Base-by-base conservation (phyloP, 441 rosid genomes). In the Biscutella auriculata region DNA sequence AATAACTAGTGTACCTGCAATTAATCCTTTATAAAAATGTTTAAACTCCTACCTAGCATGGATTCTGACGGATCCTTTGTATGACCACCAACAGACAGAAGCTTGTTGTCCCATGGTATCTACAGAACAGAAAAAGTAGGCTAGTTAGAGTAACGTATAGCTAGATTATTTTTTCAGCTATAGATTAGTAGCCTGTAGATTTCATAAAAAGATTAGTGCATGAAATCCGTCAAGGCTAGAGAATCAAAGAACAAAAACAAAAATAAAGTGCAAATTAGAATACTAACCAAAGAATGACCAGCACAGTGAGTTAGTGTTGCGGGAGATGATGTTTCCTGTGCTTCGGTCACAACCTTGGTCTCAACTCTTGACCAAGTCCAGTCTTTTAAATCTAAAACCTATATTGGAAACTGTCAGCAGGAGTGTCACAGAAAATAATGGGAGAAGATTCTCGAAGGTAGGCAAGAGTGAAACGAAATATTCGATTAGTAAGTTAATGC, bases 361-460 rank as follows among this genome's bases (percentile, higher is more conserved):
- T 84, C 91, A 69, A 95, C 68, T 79, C 78, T 91, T 58, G 96
- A 80, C 99, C 99, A 95, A 55, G 82, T 75, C 95, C 98, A 91
- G 57, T 78, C 83, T 85, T 86, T 88, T 75, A 95, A 79, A 79
- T 95, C 97, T 53, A 95, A 73, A 76, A 81, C 91, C 99, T 95
- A 76, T 51, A 77, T 66, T n/a, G n/a, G n/a, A 37, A 53, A 65
- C 45, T 63, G 11, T 50, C 15, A 50, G n/a, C 48, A 1, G 33
- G 5, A 23, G 40, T 36, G 25, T 55, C 32, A 2, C 54, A 42
- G 13, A 25, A 57, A 39, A 48, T 6, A 47, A 46, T 39, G 15
- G 34, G 42, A 64, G 27, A 53, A 47, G 25, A 47, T 35, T 63
- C 26, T 46, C 21, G 7, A 26, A 17, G 33, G 16, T 36, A 28